Conservation (phyloP, 129 eudicot species). For the Arctium lappa region DNA sequence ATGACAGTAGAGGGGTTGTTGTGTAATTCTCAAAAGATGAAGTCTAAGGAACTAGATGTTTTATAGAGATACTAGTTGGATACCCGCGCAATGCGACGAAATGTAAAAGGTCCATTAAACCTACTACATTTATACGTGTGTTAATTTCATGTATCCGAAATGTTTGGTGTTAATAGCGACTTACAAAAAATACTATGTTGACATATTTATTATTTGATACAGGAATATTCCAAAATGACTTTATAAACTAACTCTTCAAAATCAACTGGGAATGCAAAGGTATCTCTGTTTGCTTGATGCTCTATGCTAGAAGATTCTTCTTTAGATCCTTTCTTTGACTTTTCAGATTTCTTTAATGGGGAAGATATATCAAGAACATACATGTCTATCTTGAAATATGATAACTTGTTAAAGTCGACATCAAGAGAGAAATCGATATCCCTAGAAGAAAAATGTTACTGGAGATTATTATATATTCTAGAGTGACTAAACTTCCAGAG, state of each 20-base stretch:
- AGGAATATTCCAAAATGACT: conserved; percentile 1
- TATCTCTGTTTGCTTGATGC: conserved; percentile 40
- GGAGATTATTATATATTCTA: not conserved
- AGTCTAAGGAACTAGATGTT: too few relatives aligned
- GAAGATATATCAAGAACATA: conserved; percentile 73
- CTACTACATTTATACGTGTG: too few relatives aligned
- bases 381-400: conserved; percentile 80
- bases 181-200: too few relatives aligned
- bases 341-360: conserved; percentile 51
- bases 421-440: conserved; percentile 84
- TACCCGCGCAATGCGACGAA: too few relatives aligned
- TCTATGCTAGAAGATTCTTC: conserved; percentile 44
- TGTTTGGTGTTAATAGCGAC: too few relatives aligned
- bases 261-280: conserved; percentile 66
- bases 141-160: too few relatives aligned
- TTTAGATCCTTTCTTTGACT: conserved; percentile 50
- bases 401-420: conserved; percentile 61
- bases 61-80: too few relatives aligned
- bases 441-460: conserved; percentile 38
- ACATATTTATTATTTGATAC: not conserved
- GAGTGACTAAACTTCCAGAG: not conserved
- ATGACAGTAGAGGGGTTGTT: too few relatives aligned
- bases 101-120: too few relatives aligned
- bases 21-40: too few relatives aligned
- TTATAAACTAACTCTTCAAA: conserved; percentile 36